Evolutionary conservation across 2,329 filamentous ascomycete genomes (phyloP).

Genomic region (Phaeosphaeriaceae sp.): DNA sequence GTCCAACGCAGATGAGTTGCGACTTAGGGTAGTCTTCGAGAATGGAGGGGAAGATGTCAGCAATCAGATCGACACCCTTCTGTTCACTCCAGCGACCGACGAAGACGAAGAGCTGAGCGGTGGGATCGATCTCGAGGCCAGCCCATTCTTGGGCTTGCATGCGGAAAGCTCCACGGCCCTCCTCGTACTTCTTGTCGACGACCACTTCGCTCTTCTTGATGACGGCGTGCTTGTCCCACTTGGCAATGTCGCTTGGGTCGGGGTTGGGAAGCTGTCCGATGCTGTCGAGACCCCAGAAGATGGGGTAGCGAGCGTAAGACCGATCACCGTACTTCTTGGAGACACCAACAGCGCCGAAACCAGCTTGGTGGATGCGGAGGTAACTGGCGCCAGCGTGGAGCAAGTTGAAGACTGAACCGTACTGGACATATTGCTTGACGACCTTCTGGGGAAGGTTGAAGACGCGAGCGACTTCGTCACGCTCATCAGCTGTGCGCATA

Average conservation of each 20-base stretch:
- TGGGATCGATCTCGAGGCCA: background rate
- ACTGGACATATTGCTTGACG: background rate
- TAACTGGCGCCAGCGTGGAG: conserved; percentile 1
- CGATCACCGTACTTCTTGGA: background rate
- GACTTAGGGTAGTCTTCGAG: background rate
- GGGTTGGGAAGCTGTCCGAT: background rate
- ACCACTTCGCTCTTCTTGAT: background rate
- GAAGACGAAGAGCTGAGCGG: background rate
- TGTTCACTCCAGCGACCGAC: background rate
- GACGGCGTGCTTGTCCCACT: background rate
- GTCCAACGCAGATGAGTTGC: background rate
- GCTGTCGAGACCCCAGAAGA: background rate
- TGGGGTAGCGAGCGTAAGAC: background rate
- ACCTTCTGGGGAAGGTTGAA: conserved; percentile 1
- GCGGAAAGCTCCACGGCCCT: background rate
- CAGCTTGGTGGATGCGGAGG: background rate
- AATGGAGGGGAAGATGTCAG: background rate
- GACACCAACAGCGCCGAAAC: background rate
- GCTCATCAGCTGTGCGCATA: conserved; percentile 1
- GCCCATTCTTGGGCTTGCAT: background rate
- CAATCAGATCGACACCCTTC: conserved; percentile 1
- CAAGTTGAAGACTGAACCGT: background rate
- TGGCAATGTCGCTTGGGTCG: background rate
- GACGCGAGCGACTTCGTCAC: background rate
- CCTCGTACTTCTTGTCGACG: background rate